Conservation (phyloP, 192 early-diverging fungal species). For the Chytriomyces sp. region DNA sequence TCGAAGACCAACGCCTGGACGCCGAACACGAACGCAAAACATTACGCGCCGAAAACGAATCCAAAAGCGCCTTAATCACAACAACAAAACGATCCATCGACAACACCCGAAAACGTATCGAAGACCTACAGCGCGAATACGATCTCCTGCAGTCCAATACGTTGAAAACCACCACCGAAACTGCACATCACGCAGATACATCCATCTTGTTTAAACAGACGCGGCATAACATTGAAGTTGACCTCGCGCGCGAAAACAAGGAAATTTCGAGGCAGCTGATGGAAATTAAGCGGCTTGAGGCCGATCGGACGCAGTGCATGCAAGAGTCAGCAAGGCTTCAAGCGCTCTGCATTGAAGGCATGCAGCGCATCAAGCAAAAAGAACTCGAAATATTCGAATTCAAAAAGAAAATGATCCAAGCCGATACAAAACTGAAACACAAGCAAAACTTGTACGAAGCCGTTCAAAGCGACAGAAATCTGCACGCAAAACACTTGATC, state of each 20-base stretch:
- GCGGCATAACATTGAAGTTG: constrained; percentile 62
- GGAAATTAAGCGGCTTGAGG: constrained; percentile 41
- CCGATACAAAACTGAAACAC: constrained; percentile 70
- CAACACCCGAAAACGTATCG: constrained; percentile 52
- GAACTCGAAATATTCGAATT: constrained; percentile 65
- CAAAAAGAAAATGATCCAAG: constrained; percentile 60
- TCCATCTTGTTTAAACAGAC: constrained; percentile 52
- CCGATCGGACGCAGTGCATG: constrained; percentile 51
- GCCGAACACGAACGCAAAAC: constrained; percentile 57
- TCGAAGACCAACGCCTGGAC: constrained; percentile 63
- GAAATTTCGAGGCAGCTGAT: constrained; percentile 37
- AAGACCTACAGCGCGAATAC: constrained; percentile 58
- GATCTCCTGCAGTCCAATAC: constrained; percentile 55
- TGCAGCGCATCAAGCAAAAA: constrained; percentile 62
- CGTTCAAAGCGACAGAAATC: constrained; percentile 66
- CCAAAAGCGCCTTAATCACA: background rate
- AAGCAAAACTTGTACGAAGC: constrained; percentile 74
- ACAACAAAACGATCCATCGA: constrained; percentile 46
- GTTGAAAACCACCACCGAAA: constrained; percentile 49
- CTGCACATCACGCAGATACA: constrained; percentile 39
- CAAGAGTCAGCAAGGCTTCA: constrained; percentile 48
- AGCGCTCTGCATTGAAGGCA: constrained; percentile 42
- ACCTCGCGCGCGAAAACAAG: constrained; percentile 47
- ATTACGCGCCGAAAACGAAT: constrained; percentile 50
- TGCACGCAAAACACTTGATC: constrained; percentile 66